A percentile compares a stretch with the other conserved stretches of the same genome.
phyloP scores from a whole-genome alignment of 495 filamentous ascomycete genomes.

The Penicillium mononematosum region DNA sequence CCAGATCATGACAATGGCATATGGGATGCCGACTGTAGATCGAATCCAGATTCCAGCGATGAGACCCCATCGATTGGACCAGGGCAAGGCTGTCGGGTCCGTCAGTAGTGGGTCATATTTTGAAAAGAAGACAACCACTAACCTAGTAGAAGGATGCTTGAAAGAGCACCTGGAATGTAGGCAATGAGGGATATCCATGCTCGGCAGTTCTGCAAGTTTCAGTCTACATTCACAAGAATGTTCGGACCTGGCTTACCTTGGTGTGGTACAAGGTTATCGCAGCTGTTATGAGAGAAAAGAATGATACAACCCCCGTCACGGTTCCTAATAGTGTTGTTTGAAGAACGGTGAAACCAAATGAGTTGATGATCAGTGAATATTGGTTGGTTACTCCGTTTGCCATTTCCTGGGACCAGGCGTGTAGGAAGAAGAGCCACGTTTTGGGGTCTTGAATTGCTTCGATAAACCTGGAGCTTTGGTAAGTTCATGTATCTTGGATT shows the following conservation, averaged over 20 bases:
- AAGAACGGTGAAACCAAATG: conserved; percentile 40
- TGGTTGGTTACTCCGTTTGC: conserved; percentile 45
- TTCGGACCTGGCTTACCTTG: conserved; percentile 7
- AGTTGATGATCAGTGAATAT: conserved; percentile 45
- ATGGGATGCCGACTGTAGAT: conserved; percentile 38
- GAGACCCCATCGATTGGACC: conserved; percentile 40
- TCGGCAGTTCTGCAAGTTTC: conserved; percentile 28
- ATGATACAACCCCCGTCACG: conserved; percentile 34
- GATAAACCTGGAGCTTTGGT: conserved; percentile 21
- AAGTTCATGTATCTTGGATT: neutral
- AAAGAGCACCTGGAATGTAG: conserved; percentile 32
- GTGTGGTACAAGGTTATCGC: conserved; percentile 33
- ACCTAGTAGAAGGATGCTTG: conserved; percentile 35
- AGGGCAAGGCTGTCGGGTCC: conserved; percentile 25
- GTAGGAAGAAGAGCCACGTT: conserved; percentile 33
- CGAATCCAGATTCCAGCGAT: conserved; percentile 40
- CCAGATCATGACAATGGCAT: conserved; percentile 43
- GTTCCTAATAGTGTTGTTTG: conserved; percentile 39
- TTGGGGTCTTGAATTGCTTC: conserved; percentile 32
- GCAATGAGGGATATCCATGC: conserved; percentile 39
- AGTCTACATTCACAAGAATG: neutral
- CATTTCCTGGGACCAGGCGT: conserved; percentile 35
- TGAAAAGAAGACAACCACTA: neutral
- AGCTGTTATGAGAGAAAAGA: conserved; percentile 34
- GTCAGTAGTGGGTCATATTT: neutral